Conservation (phyloP, 495 filamentous ascomycete genomes). For the Neurospora pannonica region DNA sequence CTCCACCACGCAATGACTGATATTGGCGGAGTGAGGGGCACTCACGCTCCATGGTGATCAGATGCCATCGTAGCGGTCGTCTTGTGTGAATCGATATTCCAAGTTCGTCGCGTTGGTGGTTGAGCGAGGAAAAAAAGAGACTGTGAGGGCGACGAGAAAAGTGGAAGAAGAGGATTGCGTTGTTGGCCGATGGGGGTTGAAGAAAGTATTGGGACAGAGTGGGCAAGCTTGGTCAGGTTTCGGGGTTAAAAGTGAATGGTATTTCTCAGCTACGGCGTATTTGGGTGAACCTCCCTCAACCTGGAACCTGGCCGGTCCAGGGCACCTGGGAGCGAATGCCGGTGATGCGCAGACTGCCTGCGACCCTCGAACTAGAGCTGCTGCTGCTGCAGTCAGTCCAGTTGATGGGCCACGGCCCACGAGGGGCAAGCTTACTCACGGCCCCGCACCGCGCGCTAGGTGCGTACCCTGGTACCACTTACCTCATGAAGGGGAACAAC, state of each 20-base stretch:
- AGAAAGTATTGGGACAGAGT: slow-evolving; percentile 13
- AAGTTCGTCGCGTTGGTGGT: background rate
- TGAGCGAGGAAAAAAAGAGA: background rate
- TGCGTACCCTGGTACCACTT: slow-evolving; percentile 6
- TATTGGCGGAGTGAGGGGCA: slow-evolving; percentile 29
- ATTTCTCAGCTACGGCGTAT: slow-evolving; percentile 22
- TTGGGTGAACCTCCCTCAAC: slow-evolving; percentile 1
- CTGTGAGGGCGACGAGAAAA: background rate
- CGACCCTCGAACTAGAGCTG: background rate
- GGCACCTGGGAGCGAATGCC: slow-evolving; percentile 7
- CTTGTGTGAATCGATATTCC: slow-evolving; percentile 1
- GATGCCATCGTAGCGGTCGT: slow-evolving; percentile 31
- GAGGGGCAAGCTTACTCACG: slow-evolving; percentile 31
- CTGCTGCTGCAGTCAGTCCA: background rate
- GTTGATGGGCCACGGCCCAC: slow-evolving; percentile 12
- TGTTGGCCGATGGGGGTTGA: slow-evolving; percentile 11
- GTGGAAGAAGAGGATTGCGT: slow-evolving; percentile 3
- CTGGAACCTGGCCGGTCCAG: background rate
- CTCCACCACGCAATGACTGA: slow-evolving; percentile 16
- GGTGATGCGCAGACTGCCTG: slow-evolving; percentile 19
- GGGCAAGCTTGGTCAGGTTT: slow-evolving; percentile 13
- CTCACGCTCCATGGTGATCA: slow-evolving; percentile 32
- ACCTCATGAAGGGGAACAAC: background rate
- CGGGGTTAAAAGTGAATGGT: slow-evolving; percentile 22
- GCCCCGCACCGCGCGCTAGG: slow-evolving; percentile 16